Conservation (phyloP, 495 filamentous ascomycete species). For the Penicillium waksmanii region DNA sequence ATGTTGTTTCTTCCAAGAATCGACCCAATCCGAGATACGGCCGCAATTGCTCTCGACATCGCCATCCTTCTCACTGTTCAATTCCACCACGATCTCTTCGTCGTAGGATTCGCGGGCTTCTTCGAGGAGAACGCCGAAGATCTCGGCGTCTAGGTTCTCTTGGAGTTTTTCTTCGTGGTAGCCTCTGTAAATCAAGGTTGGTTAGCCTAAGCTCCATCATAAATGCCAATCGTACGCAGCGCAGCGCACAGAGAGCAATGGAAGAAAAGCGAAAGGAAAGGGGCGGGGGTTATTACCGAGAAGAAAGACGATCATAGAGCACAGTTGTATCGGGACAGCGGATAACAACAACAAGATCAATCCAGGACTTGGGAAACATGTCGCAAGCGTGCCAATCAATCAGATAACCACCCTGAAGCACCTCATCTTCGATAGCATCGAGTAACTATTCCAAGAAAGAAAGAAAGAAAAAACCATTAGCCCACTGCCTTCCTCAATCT, state of each 20-base stretch:
- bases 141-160: constrained; percentile 96
- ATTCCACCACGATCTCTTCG: constrained; percentile 85
- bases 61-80: constrained; percentile 77
- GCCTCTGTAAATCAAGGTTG: constrained; percentile 48
- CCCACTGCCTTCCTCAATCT: background rate
- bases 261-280: background rate
- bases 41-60: constrained; percentile 89
- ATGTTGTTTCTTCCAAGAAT: constrained; percentile 75
- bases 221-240: no score
- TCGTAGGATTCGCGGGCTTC: constrained; percentile 89
- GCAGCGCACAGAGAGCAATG: background rate
- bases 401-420: constrained; percentile 79
- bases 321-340: constrained; percentile 71
- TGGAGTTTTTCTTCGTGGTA: constrained; percentile 87
- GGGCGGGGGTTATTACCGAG: constrained; percentile 53
- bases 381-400: constrained; percentile 99
- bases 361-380: constrained; percentile 89
- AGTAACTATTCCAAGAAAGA: constrained; percentile 62
- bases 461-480: background rate
- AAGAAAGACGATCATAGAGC: constrained; percentile 82
- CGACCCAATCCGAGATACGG: constrained; percentile 79
- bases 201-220: background rate
- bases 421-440: constrained; percentile 84
- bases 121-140: constrained; percentile 91
- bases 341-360: constrained; percentile 93